Evolutionary conservation across 2,329 filamentous ascomycete genomes (phyloP).

Genomic region (Xylaria sp.): DNA sequence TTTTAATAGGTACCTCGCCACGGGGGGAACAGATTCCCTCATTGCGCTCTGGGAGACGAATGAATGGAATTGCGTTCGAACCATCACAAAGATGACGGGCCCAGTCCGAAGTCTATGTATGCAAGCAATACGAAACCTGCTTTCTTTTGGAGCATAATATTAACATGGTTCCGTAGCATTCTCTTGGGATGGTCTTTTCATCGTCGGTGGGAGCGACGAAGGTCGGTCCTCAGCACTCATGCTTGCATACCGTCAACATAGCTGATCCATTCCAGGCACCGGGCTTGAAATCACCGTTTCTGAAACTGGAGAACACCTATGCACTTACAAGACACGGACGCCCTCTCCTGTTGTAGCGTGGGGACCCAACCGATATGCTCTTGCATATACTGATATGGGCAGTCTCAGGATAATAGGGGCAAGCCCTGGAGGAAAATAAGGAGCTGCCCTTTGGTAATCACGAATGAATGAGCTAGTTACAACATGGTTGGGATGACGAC

Average conservation of each 20-base stretch:
- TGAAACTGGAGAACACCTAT: conserved; percentile 78
- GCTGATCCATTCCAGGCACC: conserved; percentile 55
- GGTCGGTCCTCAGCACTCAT: conserved; percentile 54
- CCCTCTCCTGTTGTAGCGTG: conserved; percentile 76
- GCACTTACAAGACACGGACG: conserved; percentile 75
- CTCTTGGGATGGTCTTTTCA: conserved; percentile 80
- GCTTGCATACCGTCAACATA: conserved; percentile 24
- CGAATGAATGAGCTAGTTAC: conserved; percentile 4
- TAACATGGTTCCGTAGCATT: conserved; percentile 65
- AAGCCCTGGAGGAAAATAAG: conserved; percentile 60
- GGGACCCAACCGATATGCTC: conserved; percentile 78
- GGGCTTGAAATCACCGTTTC: conserved; percentile 77
- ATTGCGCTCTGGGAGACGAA: conserved; percentile 82
- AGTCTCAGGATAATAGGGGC: conserved; percentile 75
- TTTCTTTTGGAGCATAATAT: conserved; percentile 22
- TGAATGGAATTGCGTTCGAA: conserved; percentile 80
- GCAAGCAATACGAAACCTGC: conserved; percentile 43
- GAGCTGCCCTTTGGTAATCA: conserved; percentile 25
- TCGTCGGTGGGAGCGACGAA: conserved; percentile 80
- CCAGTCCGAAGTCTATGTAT: conserved; percentile 75
- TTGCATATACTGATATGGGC: conserved; percentile 78
- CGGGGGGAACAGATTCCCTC: conserved; percentile 79
- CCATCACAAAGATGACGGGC: conserved; percentile 74
- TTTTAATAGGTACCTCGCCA: conserved; percentile 76
- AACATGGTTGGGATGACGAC: background rate